Evolutionary conservation across 2,329 filamentous ascomycete species (phyloP), one percentile per base, ranked within the genome.

Genomic region (Bipolaris cookei): DNA sequence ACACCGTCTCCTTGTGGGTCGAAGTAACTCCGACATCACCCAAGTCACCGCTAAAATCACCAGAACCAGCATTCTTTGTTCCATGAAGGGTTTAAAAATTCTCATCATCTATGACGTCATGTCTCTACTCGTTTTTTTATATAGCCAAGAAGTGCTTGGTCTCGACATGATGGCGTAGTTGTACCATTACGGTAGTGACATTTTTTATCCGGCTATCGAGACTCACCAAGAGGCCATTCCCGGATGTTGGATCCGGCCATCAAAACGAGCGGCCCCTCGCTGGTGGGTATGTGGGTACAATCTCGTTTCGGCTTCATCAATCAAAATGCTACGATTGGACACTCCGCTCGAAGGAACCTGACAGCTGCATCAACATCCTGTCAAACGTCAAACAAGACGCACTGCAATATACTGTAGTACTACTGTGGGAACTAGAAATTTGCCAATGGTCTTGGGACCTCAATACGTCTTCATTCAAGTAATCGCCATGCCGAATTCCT

Each of bases 241-340:
- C 13, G 37, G 30, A 23, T 23, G 34, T 43, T 13, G 32, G 32
- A 51, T 51, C 48, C 48, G 53, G n/a, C 7, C 48, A 41, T 20
- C 41, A 23, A 56, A 56, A 56, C 47, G 30, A 46, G 35, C 42
- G 48, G 47, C 23, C 35, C 48, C 35, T 25, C 38, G 10, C 39
- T 10, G 16, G 38, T 48, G 51, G 51, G 51, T 54, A 42, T 34
- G 51, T 54, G 48, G 53, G 53, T 56, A 56, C 43, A 14, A 5
- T 23, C 18, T 45, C 43, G 53, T 56, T 42, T 56, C 48, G 41
- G 42, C 16, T 44, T 43, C 47, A 42, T 25, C 4, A 45, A 51
- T 30, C 25, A 49, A 56, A 46, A 39, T 6, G 16, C 39, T 35
- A 42, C 53, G 20, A 56, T 56, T 56, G 48, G 48, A 25, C 28